Conservation (phyloP, 2,329 filamentous ascomycete genomes). For the Trichophyton simii region DNA sequence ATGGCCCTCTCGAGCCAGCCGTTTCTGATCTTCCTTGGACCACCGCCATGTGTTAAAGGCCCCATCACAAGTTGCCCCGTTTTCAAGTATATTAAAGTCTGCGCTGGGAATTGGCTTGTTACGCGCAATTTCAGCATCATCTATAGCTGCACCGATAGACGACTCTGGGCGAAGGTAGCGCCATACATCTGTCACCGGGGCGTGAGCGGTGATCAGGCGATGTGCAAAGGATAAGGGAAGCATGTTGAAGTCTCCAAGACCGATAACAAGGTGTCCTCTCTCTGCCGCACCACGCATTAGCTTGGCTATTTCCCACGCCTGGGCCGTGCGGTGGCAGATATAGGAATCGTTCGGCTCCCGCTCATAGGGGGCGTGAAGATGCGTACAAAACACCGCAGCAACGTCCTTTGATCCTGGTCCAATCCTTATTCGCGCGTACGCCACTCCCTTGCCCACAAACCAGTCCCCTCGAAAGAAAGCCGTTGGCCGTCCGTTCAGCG, state of each 20-base stretch:
- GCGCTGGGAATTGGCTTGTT: conserved; percentile 59
- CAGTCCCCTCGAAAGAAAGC: conserved; percentile 92
- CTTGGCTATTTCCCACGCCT: conserved; percentile 91
- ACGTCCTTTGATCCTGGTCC: conserved; percentile 53
- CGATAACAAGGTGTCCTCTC: conserved; percentile 70
- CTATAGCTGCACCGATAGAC: conserved; percentile 60
- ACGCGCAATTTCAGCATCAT: conserved; percentile 54
- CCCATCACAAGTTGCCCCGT: conserved; percentile 79
- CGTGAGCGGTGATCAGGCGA: conserved; percentile 64
- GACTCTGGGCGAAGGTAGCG: conserved; percentile 70
- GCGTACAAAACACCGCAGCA: conserved; percentile 85
- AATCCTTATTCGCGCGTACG: conserved; percentile 64
- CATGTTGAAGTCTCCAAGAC: conserved; percentile 94
- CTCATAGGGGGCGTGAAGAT: conserved; percentile 83
- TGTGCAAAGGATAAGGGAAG: conserved; percentile 76
- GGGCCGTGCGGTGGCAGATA: conserved; percentile 75
- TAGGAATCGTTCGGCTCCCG: conserved; percentile 69
- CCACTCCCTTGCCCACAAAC: conserved; percentile 92
- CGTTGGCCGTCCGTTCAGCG: conserved; percentile 84
- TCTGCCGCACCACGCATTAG: conserved; percentile 70
- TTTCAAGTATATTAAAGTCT: conserved; percentile 61
- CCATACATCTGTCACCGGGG: conserved; percentile 74
- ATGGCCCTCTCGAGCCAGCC: conserved; percentile 52
- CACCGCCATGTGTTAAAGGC: conserved; percentile 89
- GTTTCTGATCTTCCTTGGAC: conserved; percentile 57